phyloP scores from a whole-genome alignment of 257 asterid genomes.

The Petunia secreta region DNA sequence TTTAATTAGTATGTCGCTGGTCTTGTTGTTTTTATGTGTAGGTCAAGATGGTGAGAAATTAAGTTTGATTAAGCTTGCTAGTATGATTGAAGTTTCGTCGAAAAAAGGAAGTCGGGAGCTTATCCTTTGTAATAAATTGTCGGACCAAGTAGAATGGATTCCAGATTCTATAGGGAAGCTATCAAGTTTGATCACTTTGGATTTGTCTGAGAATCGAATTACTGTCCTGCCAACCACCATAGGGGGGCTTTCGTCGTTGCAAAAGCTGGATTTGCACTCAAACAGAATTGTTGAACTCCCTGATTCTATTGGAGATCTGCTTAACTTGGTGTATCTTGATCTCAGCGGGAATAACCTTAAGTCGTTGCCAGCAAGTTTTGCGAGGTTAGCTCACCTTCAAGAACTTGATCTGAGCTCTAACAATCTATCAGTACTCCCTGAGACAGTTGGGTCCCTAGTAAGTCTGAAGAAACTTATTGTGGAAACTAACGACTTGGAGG shows the following conservation, averaged over 20 bases:
- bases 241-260: slow-evolving; percentile 63
- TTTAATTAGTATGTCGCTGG: slow-evolving; percentile 27
- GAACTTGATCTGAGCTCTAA: slow-evolving; percentile 90
- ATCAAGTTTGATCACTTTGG: slow-evolving; percentile 59
- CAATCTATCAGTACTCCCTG: slow-evolving; percentile 64
- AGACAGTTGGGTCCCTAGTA: slow-evolving; percentile 69
- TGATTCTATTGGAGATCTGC: slow-evolving; percentile 70
- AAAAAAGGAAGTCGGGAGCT: slow-evolving; percentile 75
- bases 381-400: slow-evolving; percentile 59
- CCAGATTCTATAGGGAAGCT: slow-evolving; percentile 95
- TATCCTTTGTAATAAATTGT: slow-evolving; percentile 56
- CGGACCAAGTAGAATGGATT: slow-evolving; percentile 89
- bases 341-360: slow-evolving; percentile 71
- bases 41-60: slow-evolving; percentile 83
- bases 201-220: slow-evolving; percentile 81
- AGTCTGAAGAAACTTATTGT: slow-evolving; percentile 63
- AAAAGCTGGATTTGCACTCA: slow-evolving; percentile 63
- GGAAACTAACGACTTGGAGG: slow-evolving; percentile 79
- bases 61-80: slow-evolving; percentile 77
- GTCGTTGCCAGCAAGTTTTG: slow-evolving; percentile 60
- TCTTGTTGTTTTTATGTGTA: slow-evolving; percentile 37
- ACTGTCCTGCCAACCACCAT: slow-evolving; percentile 64
- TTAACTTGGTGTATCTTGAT: slow-evolving; percentile 63
- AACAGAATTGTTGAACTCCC: slow-evolving; percentile 68
- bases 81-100: slow-evolving; percentile 74